Evolutionary conservation across 1,284 basidiomycete genomes (phyloP).

Genomic region (Leccinum griseonigrum): DNA sequence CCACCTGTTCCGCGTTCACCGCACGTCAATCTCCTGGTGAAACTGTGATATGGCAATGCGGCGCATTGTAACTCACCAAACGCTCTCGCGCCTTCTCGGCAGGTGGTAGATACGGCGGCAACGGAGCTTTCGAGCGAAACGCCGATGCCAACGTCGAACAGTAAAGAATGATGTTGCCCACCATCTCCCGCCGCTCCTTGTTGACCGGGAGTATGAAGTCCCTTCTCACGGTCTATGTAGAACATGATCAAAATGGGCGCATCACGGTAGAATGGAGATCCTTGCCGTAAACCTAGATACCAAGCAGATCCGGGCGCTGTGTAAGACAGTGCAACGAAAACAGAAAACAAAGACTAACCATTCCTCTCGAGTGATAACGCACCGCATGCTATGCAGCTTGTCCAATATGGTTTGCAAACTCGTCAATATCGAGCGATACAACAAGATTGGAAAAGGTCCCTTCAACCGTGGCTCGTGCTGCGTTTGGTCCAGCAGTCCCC

Average conservation of each 20-base stretch:
- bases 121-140: constrained; percentile 85
- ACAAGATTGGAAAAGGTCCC: constrained; percentile 81
- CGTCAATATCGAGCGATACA: constrained; percentile 84
- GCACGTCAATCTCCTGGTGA: neutral
- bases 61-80: constrained; percentile 49
- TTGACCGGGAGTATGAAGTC: constrained; percentile 92
- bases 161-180: constrained; percentile 90
- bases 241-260: neutral
- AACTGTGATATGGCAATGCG: neutral
- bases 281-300: constrained; percentile 62
- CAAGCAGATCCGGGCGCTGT: neutral
- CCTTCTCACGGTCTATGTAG: constrained; percentile 60
- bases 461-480: constrained; percentile 94
- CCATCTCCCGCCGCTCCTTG: constrained; percentile 85
- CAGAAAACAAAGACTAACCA: constrained; percentile 54
- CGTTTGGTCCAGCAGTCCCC: constrained; percentile 81
- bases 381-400: constrained; percentile 90
- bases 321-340: constrained; percentile 8
- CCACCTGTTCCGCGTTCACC: constrained; percentile 46
- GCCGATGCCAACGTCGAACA: constrained; percentile 87
- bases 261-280: neutral
- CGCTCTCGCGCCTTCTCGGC: constrained; percentile 80
- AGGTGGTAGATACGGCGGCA: constrained; percentile 94
- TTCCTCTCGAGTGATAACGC: constrained; percentile 90
- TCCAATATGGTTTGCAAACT: constrained; percentile 89